Base-by-base conservation (phyloP, 192 early-diverging fungal genomes). In the Funneliformis geosporum region DNA sequence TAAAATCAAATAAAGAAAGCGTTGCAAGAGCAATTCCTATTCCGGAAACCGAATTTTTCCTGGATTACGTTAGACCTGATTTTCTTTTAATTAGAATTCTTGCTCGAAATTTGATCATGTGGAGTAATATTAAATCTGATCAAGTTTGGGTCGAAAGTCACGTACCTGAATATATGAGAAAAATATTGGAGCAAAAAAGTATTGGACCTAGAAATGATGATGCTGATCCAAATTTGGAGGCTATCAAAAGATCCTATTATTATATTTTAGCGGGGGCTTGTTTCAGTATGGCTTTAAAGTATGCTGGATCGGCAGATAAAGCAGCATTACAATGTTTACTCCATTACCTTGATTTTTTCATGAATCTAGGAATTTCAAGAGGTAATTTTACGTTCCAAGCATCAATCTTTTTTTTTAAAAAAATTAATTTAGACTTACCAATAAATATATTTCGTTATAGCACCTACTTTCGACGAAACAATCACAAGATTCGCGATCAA, bases 21-120 rank as follows among this genome's bases (percentile, higher is more conserved):
- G 86, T 94, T 0, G 95, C 96, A 0, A 80, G 88, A 6, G 88
- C 88, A 18, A 84, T 98, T 39, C 79, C 80, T 28, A 74, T 94
- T 1, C 94, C 95, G 7, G 80, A 82, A 40, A 89, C 90, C 0
- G 47, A 60, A 3, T 85, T 82, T 28, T 80, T 90, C 27, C 80
- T 98, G 33, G 90, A 94, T n/a, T 89, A 88, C 28, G 81, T 92
- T 9, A 89, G 92, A 11, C 93, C 94, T 2, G 94, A 96, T 73
- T 71, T 90, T 8, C 78, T 98, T 14, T 80, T 94, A 16, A 82
- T 96, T 40, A 85, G 92, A 28, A 85, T 92, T 4, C 82, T 97
- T 12, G 86, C 89, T 65, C 87, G 86, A 70, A 91, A 88, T 59
- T 82, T 98, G 71, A 92, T 98, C 23, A 80, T 97, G 84, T 94